Percentiles rank a stretch among this genome's conserved stretches.
Conservation (phyloP, 2,329 filamentous ascomycete genomes). For the Fusarium dimerum region DNA sequence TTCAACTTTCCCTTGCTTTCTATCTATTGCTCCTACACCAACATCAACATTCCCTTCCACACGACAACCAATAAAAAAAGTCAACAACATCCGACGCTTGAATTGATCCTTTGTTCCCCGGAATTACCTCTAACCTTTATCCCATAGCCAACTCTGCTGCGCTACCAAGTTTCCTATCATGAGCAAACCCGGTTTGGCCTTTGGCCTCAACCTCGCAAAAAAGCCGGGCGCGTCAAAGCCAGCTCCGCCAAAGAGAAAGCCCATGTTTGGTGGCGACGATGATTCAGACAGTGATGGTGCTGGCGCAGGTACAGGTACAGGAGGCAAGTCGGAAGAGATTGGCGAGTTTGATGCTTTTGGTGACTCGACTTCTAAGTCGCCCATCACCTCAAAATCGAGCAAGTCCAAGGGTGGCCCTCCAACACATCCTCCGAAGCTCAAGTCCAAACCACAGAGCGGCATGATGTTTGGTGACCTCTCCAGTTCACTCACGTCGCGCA, state of each 20-base stretch:
- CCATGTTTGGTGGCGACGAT: constrained; percentile 58
- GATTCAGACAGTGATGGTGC: constrained; percentile 53
- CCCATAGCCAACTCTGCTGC: neutral
- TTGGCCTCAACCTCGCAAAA: constrained; percentile 62
- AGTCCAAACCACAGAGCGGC: constrained; percentile 43
- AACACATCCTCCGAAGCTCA: constrained; percentile 44
- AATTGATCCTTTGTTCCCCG: neutral
- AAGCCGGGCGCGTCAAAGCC: constrained; percentile 55
- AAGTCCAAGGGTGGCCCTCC: constrained; percentile 38
- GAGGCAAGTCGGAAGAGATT: constrained; percentile 55
- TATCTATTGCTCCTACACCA: neutral
- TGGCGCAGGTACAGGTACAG: constrained; percentile 32
- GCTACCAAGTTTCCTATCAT: constrained; percentile 31
- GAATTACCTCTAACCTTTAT: too few species aligned
- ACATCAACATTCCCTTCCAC: neutral
- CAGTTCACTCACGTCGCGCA: constrained; percentile 61
- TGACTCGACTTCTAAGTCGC: constrained; percentile 22
- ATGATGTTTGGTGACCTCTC: constrained; percentile 67
- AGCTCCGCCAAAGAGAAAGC: constrained; percentile 51
- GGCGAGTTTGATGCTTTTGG: constrained; percentile 61
- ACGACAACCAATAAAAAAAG: neutral
- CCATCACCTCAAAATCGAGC: constrained; percentile 27
- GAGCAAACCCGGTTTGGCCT: constrained; percentile 51
- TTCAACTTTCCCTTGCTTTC: neutral
- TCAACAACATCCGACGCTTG: neutral